phyloP scores from a whole-genome alignment of 2,329 filamentous ascomycete genomes.

The Trichophyton mentagrophytes region DNA sequence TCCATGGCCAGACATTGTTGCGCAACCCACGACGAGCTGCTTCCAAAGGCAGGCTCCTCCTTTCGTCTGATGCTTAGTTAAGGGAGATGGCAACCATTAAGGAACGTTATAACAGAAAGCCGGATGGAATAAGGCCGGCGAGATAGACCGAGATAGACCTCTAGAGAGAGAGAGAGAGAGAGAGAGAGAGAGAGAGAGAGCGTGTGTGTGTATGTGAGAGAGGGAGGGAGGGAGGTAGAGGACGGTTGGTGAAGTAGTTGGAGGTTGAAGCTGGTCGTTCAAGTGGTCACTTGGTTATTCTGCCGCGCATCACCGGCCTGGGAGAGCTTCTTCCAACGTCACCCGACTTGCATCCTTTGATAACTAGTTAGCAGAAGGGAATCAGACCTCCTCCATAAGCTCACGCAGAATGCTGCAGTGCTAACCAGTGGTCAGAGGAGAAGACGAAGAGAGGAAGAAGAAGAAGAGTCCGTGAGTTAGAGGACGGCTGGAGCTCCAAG shows the following conservation, averaged over 20 bases:
- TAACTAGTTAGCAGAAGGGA: too few species aligned
- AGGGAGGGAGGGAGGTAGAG: background rate
- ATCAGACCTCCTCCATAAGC: too few species aligned
- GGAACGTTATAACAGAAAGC: background rate
- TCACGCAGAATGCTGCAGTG: background rate
- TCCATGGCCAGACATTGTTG: constrained; percentile 21
- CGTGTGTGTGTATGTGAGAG: too few species aligned
- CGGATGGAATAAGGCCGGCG: background rate
- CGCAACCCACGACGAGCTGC: background rate
- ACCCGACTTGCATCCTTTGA: background rate
- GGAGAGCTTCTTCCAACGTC: background rate
- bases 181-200: background rate
- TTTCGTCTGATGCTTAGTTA: background rate
- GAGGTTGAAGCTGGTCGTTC: too few species aligned
- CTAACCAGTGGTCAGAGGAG: background rate
- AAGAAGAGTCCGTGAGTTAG: background rate
- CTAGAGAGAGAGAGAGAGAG: background rate
- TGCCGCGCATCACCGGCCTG: background rate
- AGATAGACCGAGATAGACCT: background rate
- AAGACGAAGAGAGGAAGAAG: background rate
- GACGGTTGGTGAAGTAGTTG: background rate
- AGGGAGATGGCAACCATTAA: background rate
- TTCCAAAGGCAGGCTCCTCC: background rate
- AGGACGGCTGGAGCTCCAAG: background rate
- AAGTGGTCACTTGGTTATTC: background rate